Evolutionary conservation across 2,329 filamentous ascomycete genomes (phyloP).

Genomic region (Ceratocystiopsis brevicomis): DNA sequence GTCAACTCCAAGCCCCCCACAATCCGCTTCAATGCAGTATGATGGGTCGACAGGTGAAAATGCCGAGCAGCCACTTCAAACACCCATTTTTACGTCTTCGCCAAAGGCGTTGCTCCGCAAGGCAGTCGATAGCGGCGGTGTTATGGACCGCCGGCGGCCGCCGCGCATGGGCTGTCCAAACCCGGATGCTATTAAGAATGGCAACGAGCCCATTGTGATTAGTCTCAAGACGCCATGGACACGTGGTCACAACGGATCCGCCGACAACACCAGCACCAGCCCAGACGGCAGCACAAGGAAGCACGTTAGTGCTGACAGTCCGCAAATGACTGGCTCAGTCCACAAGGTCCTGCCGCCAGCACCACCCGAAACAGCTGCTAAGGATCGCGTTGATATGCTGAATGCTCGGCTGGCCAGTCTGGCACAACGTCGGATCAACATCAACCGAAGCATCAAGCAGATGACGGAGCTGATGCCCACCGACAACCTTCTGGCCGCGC

Average conservation of each 20-base stretch:
- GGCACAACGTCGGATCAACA: constrained; percentile 48
- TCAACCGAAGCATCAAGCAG: constrained; percentile 53
- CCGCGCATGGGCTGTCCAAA: constrained; percentile 11
- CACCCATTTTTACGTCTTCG: neutral
- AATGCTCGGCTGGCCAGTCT: constrained; percentile 47
- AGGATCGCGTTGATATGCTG: constrained; percentile 47
- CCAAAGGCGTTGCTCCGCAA: neutral
- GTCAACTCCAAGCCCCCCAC: neutral
- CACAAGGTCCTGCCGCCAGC: constrained; percentile 42
- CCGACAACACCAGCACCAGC: neutral
- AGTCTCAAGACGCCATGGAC: constrained; percentile 18
- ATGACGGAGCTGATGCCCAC: constrained; percentile 62
- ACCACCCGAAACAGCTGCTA: constrained; percentile 37
- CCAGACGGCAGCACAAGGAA: constrained; percentile 3
- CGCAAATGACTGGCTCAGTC: constrained; percentile 12
- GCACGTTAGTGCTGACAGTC: too few species aligned
- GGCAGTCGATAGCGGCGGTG: constrained; percentile 9
- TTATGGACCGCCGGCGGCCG: constrained; percentile 23
- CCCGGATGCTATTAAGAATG: constrained; percentile 4
- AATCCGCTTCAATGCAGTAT: neutral
- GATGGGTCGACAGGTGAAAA: neutral
- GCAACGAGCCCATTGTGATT: constrained; percentile 15
- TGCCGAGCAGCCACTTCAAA: constrained; percentile 1
- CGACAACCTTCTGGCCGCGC: constrained; percentile 47
- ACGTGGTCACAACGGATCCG: constrained; percentile 7